Conservation (phyloP, 345 rosid species). For the Pugionium cornutum region DNA sequence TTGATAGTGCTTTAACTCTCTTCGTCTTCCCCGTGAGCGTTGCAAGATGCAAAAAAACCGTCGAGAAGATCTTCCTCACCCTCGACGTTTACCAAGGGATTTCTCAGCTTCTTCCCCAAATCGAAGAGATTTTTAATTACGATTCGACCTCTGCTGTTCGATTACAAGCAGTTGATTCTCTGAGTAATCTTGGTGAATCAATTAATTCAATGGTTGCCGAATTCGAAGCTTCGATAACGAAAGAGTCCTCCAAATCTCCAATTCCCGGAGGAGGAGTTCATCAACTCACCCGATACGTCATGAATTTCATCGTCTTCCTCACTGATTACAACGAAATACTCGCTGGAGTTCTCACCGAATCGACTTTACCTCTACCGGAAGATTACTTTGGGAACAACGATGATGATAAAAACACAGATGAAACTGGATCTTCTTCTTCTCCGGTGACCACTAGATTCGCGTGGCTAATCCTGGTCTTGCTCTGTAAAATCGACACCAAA, state of each 20-base stretch:
- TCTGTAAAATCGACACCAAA: slow-evolving; percentile 77
- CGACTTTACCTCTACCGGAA: slow-evolving; percentile 52
- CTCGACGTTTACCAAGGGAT: slow-evolving; percentile 65
- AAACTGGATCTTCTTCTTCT: slow-evolving; percentile 29
- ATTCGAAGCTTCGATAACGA: slow-evolving; percentile 53
- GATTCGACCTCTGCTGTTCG: slow-evolving; percentile 55
- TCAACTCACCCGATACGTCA: slow-evolving; percentile 50
- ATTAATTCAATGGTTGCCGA: slow-evolving; percentile 46
- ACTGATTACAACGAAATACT: slow-evolving; percentile 59
- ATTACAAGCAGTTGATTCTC: slow-evolving; percentile 54
- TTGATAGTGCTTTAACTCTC: slow-evolving; percentile 63
- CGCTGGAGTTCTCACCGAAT: slow-evolving; percentile 49
- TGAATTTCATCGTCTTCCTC: slow-evolving; percentile 61
- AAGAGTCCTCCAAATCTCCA: slow-evolving; percentile 51
- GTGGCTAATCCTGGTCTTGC: slow-evolving; percentile 65
- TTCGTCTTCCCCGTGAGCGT: slow-evolving; percentile 68
- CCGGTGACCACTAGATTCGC: slow-evolving; percentile 50
- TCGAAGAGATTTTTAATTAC: slow-evolving; percentile 57
- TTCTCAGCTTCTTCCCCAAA: slow-evolving; percentile 48
- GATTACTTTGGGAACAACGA: slow-evolving; percentile 38
- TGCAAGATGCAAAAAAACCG: slow-evolving; percentile 46
- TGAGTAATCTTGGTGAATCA: slow-evolving; percentile 51
- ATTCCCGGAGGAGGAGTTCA: slow-evolving; percentile 61
- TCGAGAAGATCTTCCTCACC: slow-evolving; percentile 62
- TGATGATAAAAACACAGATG: background rate